phyloP scores from a whole-genome alignment of 441 rosid species.

The Pelargonium hybrid region DNA sequence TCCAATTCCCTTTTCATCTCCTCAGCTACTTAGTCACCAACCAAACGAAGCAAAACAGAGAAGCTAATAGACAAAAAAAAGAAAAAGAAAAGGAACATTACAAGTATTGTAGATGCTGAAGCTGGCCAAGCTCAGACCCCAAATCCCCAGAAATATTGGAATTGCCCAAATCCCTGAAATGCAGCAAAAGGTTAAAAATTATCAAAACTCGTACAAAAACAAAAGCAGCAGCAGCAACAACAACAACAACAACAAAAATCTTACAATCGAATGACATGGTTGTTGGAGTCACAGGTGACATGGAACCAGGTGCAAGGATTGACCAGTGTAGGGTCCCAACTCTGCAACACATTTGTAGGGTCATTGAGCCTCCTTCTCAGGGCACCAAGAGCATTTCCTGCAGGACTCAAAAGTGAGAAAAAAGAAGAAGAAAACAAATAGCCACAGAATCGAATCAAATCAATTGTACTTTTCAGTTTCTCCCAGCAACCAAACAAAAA shows the following conservation, averaged over 20 bases:
- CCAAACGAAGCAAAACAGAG: background rate
- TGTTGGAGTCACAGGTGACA: constrained; percentile 55
- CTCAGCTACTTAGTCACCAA: background rate
- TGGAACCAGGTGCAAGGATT: constrained; percentile 81
- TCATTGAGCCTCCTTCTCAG: constrained; percentile 51
- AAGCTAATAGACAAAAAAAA: background rate
- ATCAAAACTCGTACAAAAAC: constrained; percentile 8
- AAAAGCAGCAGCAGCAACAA: constrained; percentile 1
- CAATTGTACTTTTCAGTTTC: background rate
- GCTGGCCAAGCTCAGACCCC: constrained; percentile 57
- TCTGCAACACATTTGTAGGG: constrained; percentile 61
- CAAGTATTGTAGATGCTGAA: constrained; percentile 57
- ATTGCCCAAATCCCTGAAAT: constrained; percentile 63
- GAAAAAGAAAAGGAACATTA: constrained; percentile 19
- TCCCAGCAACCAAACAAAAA: background rate
- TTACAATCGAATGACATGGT: constrained; percentile 50
- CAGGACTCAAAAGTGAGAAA: constrained; percentile 9
- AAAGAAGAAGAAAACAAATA: constrained; percentile 3
- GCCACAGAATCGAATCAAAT: constrained; percentile 7
- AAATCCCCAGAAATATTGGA: constrained; percentile 55
- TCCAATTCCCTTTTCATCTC: background rate
- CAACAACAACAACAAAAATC: constrained; percentile 10
- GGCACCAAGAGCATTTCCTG: constrained; percentile 57
- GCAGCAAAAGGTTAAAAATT: background rate
- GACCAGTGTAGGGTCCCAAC: constrained; percentile 78